phyloP scores from a whole-genome alignment of 176 grass and related monocot genomes.

The Paspalum vaginatum region DNA sequence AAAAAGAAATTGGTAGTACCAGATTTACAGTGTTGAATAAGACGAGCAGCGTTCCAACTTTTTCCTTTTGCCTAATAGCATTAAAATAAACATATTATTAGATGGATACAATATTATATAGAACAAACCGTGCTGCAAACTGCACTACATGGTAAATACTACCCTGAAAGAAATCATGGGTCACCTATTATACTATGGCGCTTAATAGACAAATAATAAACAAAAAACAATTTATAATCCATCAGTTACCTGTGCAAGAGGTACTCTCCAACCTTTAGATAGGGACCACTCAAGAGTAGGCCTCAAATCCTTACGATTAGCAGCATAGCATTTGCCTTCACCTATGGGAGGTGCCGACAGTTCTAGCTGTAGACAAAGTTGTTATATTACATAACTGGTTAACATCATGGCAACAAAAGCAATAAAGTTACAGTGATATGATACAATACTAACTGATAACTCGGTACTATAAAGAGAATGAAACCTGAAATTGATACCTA shows the following conservation, averaged over 20 bases:
- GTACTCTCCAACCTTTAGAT: conserved; percentile 47
- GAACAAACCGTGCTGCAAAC: not conserved
- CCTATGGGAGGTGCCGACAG: conserved; percentile 37
- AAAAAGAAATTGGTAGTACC: conserved; percentile 36
- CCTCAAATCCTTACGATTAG: conserved; percentile 47
- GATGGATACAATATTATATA: not conserved
- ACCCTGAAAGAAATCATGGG: conserved; percentile 8
- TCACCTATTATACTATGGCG: conserved; percentile 12
- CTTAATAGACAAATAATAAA: conserved; percentile 16
- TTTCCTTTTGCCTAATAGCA: conserved; percentile 41
- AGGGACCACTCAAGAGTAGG: conserved; percentile 58
- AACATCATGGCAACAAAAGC: not conserved
- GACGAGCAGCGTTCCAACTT: conserved; percentile 27
- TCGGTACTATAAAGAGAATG: too few relatives aligned
- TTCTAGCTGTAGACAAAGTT: conserved; percentile 35
- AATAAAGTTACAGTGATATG: conserved; percentile 14
- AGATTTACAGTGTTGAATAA: conserved; percentile 36
- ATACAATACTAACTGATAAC: not conserved
- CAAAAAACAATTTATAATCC: conserved; percentile 28
- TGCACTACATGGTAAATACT: not conserved
- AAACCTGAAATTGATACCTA: too few relatives aligned
- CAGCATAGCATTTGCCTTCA: conserved; percentile 31
- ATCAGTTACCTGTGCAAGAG: conserved; percentile 46
- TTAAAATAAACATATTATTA: conserved; percentile 35
- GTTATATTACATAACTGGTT: conserved; percentile 3